Base-by-base conservation (phyloP, 371 early-diverging fungal species). In the Mucor irregularis region DNA sequence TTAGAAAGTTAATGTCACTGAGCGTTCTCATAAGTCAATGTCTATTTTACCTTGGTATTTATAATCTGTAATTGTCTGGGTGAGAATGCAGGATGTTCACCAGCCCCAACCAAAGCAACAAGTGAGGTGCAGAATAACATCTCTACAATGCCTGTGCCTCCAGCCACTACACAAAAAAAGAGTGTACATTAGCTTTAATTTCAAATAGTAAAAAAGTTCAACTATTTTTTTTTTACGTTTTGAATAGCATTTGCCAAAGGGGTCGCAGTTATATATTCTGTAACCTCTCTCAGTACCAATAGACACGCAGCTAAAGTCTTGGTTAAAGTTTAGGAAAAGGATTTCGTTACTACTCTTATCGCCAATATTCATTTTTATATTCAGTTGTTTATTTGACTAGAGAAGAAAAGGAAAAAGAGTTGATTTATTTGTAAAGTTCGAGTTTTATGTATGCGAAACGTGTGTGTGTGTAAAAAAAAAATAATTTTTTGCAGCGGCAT, bases 121-220 rank as follows among this genome's bases (percentile, higher is more conserved):
- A 98, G 82, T 6, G 90, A 90, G 1, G 98, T 96, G 57, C 90
- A 91, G 62, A 96, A 98, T 31, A 98, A 79, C 96, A 98, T 97
- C 73, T 96, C 97, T 6, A 93, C 94, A 45, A 95, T 90, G 21
- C 94, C 93, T 16, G 93, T 90, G 7, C 94, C 95, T 30, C 92
- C 91, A 54, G 88, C 90, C 21, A 80, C 90, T 88, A 56, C 46
- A 31, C 0, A 37, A 31, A 19, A 39, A 31, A 11, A 30, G 43
- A 30, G 29, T 34, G 35, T 14, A 28, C 39, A 28, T 25, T 22
- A 1, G n/a, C n/a, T n/a, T n/a, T n/a, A n/a, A n/a, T n/a, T n/a
- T n/a, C n/a, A n/a, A n/a, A n/a, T n/a, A n/a, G n/a, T n/a, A n/a
- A n/a, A n/a, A 29, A 9, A 17, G 33, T 17, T 17, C 25, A 21